phyloP scores from a whole-genome alignment of 2,329 filamentous ascomycete species.

The Aureobasidium mangrovei region DNA sequence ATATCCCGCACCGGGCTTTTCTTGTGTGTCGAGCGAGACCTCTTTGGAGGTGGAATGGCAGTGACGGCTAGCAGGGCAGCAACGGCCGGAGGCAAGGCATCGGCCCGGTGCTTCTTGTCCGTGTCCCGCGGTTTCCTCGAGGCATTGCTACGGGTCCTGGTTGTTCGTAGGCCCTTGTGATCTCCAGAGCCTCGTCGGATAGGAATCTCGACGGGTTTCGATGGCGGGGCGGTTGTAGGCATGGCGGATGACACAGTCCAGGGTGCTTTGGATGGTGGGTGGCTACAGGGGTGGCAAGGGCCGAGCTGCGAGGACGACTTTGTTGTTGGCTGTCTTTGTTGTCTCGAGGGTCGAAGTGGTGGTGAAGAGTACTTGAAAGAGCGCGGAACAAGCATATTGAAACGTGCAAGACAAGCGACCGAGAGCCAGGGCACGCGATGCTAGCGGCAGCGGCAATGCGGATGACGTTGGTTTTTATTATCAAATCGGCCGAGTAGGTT shows the following conservation, averaged over 20 bases:
- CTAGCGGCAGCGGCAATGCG: conserved; percentile 10
- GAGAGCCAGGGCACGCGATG: conserved; percentile 3
- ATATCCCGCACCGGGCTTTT: conserved; percentile 33
- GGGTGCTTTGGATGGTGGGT: conserved; percentile 1
- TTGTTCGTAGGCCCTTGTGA: conserved; percentile 25
- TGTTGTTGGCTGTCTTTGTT: conserved; percentile 3
- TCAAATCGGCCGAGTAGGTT: conserved; percentile 10
- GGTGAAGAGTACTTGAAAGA: conserved; percentile 36
- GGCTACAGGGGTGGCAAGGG: not conserved
- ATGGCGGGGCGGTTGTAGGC: conserved; percentile 19
- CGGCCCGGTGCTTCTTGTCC: conserved; percentile 29
- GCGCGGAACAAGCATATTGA: conserved; percentile 37
- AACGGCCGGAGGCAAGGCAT: conserved; percentile 45
- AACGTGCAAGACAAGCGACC: not conserved
- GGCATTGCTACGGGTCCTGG: conserved; percentile 26
- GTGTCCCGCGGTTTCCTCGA: conserved; percentile 17
- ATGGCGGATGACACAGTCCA: conserved; percentile 5
- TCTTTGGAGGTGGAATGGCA: conserved; percentile 45
- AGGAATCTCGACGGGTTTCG: conserved; percentile 36
- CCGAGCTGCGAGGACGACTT: not conserved
- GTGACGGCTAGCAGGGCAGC: conserved; percentile 52
- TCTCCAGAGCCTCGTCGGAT: conserved; percentile 21
- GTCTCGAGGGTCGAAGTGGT: conserved; percentile 16
- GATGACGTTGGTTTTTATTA: conserved; percentile 13
- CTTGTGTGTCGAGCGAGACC: conserved; percentile 31